Evolutionary conservation across 2,329 filamentous ascomycete genomes (phyloP).

Genomic region (Cadophora gregata): DNA sequence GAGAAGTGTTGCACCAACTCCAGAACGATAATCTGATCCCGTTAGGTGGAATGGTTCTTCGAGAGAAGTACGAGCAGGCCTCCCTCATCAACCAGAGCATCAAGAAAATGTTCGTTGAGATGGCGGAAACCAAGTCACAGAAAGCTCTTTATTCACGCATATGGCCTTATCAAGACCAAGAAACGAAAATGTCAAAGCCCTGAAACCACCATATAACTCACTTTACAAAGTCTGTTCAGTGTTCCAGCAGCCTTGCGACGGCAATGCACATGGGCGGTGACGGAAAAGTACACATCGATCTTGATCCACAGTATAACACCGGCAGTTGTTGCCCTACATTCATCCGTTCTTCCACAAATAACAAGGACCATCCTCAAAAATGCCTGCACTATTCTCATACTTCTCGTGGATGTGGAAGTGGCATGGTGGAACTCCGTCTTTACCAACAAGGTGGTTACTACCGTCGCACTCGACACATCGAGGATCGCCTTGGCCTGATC

Average conservation of each 20-base stretch:
- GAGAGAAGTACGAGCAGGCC: conserved; percentile 26
- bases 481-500: background rate
- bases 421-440: conserved; percentile 19
- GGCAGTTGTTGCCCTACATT: background rate
- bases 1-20: conserved; percentile 26
- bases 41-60: conserved; percentile 27
- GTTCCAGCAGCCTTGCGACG: background rate
- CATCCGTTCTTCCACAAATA: conserved; percentile 6
- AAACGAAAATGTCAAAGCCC: no score
- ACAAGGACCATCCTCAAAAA: background rate
- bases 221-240: background rate
- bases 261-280: no score
- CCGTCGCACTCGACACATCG: conserved; percentile 11
- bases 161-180: no score
- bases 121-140: no score
- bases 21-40: conserved; percentile 28
- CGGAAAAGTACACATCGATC: background rate
- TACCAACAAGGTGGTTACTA: background rate
- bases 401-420: conserved; percentile 16
- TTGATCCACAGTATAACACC: background rate
- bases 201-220: no score
- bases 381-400: conserved; percentile 1
- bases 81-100: no score
- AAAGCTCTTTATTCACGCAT: no score
- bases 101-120: no score